Evolutionary conservation across 768 basidiomycete genomes (phyloP).

Genomic region (Pleurotus ostreatus): DNA sequence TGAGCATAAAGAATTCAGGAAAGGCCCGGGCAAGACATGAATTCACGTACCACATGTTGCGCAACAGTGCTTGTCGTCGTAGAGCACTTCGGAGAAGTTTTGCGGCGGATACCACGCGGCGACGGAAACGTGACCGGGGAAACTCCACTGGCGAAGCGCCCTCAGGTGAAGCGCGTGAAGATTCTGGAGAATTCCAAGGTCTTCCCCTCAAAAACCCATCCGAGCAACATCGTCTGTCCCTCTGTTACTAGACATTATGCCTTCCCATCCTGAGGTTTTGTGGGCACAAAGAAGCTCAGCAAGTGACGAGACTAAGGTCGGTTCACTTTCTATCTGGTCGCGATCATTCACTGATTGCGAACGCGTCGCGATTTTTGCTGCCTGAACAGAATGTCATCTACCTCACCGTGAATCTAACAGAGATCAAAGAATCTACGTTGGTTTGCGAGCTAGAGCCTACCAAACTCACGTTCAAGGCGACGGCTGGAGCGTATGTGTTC

Average conservation of each 20-base stretch:
- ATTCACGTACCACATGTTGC: slow-evolving; percentile 51
- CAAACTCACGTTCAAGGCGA: slow-evolving; percentile 60
- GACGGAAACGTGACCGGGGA: too few relatives aligned
- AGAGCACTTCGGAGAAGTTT: too few relatives aligned
- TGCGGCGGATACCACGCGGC: too few relatives aligned
- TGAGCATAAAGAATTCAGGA: not conserved
- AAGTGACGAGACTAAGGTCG: slow-evolving; percentile 62
- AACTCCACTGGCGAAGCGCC: too few relatives aligned
- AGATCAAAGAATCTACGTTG: slow-evolving; percentile 60
- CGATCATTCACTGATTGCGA: slow-evolving; percentile 16
- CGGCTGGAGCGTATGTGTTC: slow-evolving; percentile 52
- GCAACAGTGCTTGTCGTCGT: not conserved
- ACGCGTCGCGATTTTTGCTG: slow-evolving; percentile 16
- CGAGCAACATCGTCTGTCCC: slow-evolving; percentile 16
- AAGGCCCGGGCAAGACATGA: not conserved
- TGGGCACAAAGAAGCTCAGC: slow-evolving; percentile 93
- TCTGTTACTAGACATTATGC: slow-evolving; percentile 28
- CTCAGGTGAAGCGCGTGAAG: slow-evolving; percentile 17
- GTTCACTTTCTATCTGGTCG: slow-evolving; percentile 10
- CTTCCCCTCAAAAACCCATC: slow-evolving; percentile 13
- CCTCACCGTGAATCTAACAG: slow-evolving; percentile 79
- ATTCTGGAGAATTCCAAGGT: slow-evolving; percentile 42
- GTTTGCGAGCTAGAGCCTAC: slow-evolving; percentile 56
- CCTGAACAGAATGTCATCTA: slow-evolving; percentile 76
- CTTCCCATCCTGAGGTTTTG: slow-evolving; percentile 79